Base-by-base conservation (phyloP, 805 yeast species). In the Starmerella khaoyaiensis region DNA sequence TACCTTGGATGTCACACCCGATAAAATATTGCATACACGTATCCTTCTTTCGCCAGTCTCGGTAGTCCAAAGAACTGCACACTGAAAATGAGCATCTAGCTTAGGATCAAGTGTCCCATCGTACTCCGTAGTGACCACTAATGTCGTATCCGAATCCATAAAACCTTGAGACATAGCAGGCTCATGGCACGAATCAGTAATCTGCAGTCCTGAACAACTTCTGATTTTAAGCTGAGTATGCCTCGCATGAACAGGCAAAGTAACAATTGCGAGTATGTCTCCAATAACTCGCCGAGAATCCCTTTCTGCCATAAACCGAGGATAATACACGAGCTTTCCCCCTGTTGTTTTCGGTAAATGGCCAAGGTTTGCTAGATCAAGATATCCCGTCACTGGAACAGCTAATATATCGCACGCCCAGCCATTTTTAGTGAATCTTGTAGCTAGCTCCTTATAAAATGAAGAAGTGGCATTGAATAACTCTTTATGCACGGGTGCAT, bases 61-160 rank as follows among this genome's bases (percentile, higher is more conserved):
- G 2, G 66, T 53, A 32, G 83, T 79, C 55, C 84, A 87, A 38
- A 90, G 62, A 20, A 90, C 48, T 0, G 97, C 96, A 1, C 81
- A 79, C 59, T 90, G 98, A 63, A 87, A 82, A 56, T 83, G 90
- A 17, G 82, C 79, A 56, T 84, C 95, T 26, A 69, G 65, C n/a
- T 38, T 40, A 2, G 79, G 64, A 40, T 75, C 71, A 23, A 83
- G 62, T 42, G 72, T 73, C 3, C 83, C 83, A 52, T 84, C 95
- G 52, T 81, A 79, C 32, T 67, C 68, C 50, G 87, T 72, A 36
- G 82, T 66, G 2, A 81, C 76, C 8, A 81, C 77, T 33, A 82
- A 56, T 4, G 77, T 67, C 31, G 79, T 76, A 46, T 80, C 74
- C 14, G 68, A 65, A 28, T 67, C 67, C 21, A 83, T 58, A 5